These are phyloP conservation scores for Globisporangium spinosum DNA, from an alignment of 352 stramenopile genomes.

Conservation along the genomic window DNA sequence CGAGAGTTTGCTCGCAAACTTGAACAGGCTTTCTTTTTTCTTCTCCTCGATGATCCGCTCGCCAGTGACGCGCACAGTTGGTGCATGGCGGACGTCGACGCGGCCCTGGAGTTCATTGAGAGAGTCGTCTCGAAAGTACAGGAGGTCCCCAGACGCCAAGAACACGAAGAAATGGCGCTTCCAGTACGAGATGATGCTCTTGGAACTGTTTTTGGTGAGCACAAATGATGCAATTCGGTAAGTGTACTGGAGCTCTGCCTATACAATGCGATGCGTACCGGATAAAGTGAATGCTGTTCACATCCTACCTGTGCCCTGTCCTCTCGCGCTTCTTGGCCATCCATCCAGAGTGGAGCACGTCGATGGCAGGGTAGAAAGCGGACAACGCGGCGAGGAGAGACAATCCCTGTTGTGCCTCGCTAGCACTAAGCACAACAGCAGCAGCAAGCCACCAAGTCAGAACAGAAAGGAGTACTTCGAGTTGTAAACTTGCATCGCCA, in stretches of 20 bases:
- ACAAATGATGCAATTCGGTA: neutral
- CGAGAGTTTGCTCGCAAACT: slow-evolving; percentile 58
- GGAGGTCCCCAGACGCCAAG: slow-evolving; percentile 60
- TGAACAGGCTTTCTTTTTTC: slow-evolving; percentile 73
- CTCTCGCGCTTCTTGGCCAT: slow-evolving; percentile 77
- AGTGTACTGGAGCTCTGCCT: neutral
- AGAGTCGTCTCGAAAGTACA: slow-evolving; percentile 79
- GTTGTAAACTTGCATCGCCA: no score
- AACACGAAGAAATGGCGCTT: slow-evolving; percentile 83
- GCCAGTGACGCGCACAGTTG: slow-evolving; percentile 73
- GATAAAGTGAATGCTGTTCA: neutral
- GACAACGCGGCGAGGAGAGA: slow-evolving; percentile 72
- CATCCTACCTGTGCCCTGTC: slow-evolving; percentile 46
- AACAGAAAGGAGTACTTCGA: neutral
- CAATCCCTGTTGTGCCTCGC: slow-evolving; percentile 72
- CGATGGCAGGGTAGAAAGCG: slow-evolving; percentile 70
- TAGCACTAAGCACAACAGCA: slow-evolving; percentile 30
- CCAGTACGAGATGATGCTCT: slow-evolving; percentile 84
- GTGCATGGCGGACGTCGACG: slow-evolving; percentile 73
- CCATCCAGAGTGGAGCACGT: slow-evolving; percentile 62
- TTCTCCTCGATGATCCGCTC: slow-evolving; percentile 71
- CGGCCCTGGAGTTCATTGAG: slow-evolving; percentile 66
- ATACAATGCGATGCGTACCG: neutral
- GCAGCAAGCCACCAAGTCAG: neutral
- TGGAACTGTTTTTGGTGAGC: slow-evolving; percentile 23